phyloP scores from a whole-genome alignment of 179 eudicot genomes.

The Pouteria campechiana region DNA sequence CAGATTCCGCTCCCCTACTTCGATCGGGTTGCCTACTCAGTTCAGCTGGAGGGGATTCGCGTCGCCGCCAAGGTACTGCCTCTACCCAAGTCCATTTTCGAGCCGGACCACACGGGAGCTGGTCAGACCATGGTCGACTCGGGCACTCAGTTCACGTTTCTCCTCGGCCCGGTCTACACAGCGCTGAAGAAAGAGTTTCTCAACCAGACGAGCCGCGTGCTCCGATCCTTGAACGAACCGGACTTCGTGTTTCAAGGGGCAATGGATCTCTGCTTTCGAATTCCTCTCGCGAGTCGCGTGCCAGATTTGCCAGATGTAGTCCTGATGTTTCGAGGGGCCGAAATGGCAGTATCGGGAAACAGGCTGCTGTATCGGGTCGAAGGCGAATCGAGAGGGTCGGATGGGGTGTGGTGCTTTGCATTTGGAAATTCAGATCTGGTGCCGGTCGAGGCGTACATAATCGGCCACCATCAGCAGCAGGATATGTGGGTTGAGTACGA shows the following conservation, averaged over 20 bases:
- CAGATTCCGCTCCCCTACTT: constrained; percentile 58
- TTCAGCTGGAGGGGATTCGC: constrained; percentile 57
- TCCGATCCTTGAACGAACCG: constrained; percentile 38
- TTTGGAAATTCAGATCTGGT: constrained; percentile 85
- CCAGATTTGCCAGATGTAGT: constrained; percentile 53
- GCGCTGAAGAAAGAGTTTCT: constrained; percentile 48
- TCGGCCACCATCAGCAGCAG: constrained; percentile 90
- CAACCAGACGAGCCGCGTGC: constrained; percentile 34
- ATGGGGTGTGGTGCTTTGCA: constrained; percentile 59
- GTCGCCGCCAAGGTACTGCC: constrained; percentile 39
- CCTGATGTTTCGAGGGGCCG: constrained; percentile 61
- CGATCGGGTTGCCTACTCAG: constrained; percentile 70
- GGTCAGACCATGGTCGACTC: constrained; percentile 98
- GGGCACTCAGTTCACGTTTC: constrained; percentile 76
- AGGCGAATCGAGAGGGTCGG: constrained; percentile 30
- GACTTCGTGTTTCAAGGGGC: constrained; percentile 71
- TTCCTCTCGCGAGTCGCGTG: constrained; percentile 15
- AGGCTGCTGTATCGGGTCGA: constrained; percentile 53
- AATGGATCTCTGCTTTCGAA: constrained; percentile 64
- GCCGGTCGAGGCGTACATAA: constrained; percentile 62
- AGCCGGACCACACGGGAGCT: constrained; percentile 90
- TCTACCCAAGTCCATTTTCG: constrained; percentile 43
- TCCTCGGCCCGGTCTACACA: constrained; percentile 64
- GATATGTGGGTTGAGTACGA: constrained; percentile 93
- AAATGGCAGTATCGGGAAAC: constrained; percentile 63